These are phyloP conservation scores for Cytospora piceae DNA, from an alignment of 2,329 filamentous ascomycete species.

Conservation along the genomic window DNA sequence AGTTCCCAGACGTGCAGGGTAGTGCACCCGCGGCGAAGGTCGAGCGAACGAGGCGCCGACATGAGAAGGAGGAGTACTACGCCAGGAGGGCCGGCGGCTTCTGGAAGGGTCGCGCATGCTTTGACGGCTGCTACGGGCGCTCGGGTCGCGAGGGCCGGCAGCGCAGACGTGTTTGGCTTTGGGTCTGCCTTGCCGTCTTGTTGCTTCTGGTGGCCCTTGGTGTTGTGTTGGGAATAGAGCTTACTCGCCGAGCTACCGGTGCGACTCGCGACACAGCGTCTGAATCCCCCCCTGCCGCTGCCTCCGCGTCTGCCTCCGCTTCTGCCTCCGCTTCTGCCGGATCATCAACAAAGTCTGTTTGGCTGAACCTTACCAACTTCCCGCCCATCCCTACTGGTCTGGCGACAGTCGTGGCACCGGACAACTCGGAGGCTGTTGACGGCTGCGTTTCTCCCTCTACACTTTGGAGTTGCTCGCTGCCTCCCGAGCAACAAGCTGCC, in stretches of 20 bases:
- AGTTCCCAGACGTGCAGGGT: conserved; percentile 46
- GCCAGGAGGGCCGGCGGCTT: conserved; percentile 61
- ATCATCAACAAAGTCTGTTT: conserved; percentile 46
- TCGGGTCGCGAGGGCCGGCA: conserved; percentile 66
- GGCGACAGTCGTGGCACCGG: conserved; percentile 75
- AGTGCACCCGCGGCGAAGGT: conserved; percentile 45
- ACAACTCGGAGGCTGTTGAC: conserved; percentile 64
- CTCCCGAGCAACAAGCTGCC: conserved; percentile 73
- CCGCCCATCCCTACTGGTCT: conserved; percentile 86
- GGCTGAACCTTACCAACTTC: conserved; percentile 85
- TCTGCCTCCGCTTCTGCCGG: conserved; percentile 9
- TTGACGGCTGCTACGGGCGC: conserved; percentile 69
- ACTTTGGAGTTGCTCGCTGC: conserved; percentile 84
- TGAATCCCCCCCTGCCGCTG: conserved; percentile 8
- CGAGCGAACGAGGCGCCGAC: conserved; percentile 57
- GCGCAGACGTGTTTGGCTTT: conserved; percentile 62
- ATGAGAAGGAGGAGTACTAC: conserved; percentile 68
- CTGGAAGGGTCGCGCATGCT: conserved; percentile 68
- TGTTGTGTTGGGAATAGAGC: conserved; percentile 57
- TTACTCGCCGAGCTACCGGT: conserved; percentile 15
- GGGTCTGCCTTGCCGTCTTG: conserved; percentile 54
- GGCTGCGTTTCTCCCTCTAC: conserved; percentile 74
- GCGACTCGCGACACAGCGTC: conserved; percentile 7
- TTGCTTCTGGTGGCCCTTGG: conserved; percentile 57
- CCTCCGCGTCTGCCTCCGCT: conserved; percentile 7